Evolutionary conservation across 2,329 filamentous ascomycete species (phyloP), one percentile per base, ranked within the genome.

Genomic region (Fusarium continuum): DNA sequence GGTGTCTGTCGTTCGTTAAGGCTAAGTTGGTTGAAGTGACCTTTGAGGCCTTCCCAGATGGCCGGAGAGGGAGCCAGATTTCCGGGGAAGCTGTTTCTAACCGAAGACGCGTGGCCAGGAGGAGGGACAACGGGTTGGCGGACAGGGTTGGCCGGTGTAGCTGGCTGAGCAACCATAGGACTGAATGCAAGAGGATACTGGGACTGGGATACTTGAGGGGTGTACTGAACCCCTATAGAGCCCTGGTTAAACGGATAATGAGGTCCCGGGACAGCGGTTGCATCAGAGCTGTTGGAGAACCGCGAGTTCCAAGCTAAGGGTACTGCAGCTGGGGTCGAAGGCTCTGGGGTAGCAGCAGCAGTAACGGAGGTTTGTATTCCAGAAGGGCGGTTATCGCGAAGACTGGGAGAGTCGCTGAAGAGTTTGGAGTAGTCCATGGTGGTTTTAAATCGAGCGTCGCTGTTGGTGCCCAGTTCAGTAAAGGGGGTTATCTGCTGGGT

Each of bases 401-500:
- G 3, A 23, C 51, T 50, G 5, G 53, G 53, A 16, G 57, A 52
- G 19, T 46, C 29, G 10, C 29, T 32, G 25, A 22, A 31, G 28
- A 39, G 17, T 26, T 55, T 32, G 1, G 29, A 36, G 23, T 38
- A 38, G 3, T 6, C 9, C 38, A 44, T 55, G 20, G 29, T 19
- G 9, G 23, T 35, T 9, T 61, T 55, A 31, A 22, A 26, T 35
- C 28, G 48, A 16, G 32, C 36, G 8, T 49, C 38, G 14, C 46
- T 43, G 10, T 35, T 34, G 16, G 36, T 64, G 22, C 54, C 55
- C 25, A 48, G 35, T 9, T 48, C 62, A 35, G 61, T 64, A 19
- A 65, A 65, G 4, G 61, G 61, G 19, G 61, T 60, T 17, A 28
- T 61, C 29, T 43, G 38, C 26, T 59, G 40, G 17, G 49, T 26